Conservation (phyloP, 2,329 filamentous ascomycete species). For the Malbranchea zuffiana region DNA sequence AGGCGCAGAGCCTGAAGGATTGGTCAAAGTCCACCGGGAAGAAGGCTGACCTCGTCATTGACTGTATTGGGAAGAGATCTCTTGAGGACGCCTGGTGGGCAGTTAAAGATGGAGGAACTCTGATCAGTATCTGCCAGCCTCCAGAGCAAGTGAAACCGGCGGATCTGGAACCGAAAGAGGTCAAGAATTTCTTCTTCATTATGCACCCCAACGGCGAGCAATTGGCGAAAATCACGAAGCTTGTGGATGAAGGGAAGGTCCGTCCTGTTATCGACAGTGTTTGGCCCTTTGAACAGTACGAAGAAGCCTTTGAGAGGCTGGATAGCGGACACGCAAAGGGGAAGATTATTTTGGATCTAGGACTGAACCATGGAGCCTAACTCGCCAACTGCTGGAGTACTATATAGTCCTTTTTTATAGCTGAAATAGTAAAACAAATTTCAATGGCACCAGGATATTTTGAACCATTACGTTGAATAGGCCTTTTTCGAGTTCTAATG, state of each 20-base stretch:
- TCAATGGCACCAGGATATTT: too few relatives aligned
- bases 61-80: slow-evolving; percentile 39
- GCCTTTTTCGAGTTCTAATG: too few relatives aligned
- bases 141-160: slow-evolving; percentile 23
- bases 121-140: slow-evolving; percentile 34
- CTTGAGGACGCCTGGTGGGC: slow-evolving; percentile 37
- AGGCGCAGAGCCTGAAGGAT: slow-evolving; percentile 7
- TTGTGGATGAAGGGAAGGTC: slow-evolving; percentile 31
- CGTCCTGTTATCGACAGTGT: slow-evolving; percentile 33
- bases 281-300: slow-evolving; percentile 31
- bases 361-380: too few relatives aligned
- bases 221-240: slow-evolving; percentile 27
- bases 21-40: slow-evolving; percentile 24
- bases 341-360: slow-evolving; percentile 38
- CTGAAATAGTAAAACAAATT: too few relatives aligned
- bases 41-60: slow-evolving; percentile 36
- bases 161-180: slow-evolving; percentile 17
- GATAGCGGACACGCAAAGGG: slow-evolving; percentile 33
- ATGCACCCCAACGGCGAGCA: slow-evolving; percentile 30
- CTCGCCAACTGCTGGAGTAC: too few relatives aligned
- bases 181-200: slow-evolving; percentile 34
- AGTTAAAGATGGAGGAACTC: slow-evolving; percentile 27
- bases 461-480: too few relatives aligned
- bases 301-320: slow-evolving; percentile 31
- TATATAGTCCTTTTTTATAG: too few relatives aligned